These are phyloP conservation scores for Paspalum vaginatum DNA, from an alignment of 176 grass and related monocot genomes.

Conservation along the genomic window DNA sequence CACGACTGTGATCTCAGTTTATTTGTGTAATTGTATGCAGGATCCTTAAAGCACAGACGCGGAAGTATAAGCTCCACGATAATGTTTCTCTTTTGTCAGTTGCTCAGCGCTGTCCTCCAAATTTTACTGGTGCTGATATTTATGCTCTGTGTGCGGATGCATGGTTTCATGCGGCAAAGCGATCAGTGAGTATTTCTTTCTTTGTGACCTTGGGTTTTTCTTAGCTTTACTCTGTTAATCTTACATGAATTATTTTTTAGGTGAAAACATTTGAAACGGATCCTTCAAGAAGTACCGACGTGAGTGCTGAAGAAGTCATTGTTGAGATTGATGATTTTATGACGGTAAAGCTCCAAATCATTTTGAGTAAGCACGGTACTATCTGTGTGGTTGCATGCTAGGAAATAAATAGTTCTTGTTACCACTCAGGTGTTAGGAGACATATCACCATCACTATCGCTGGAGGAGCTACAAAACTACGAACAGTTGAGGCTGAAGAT, in stretches of 20 bases:
- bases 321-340: constrained; percentile 84
- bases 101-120: constrained; percentile 82
- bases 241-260: constrained; percentile 40
- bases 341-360: constrained; percentile 48
- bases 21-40: constrained; percentile 40
- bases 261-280: constrained; percentile 41
- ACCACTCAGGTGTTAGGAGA: constrained; percentile 62
- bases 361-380: constrained; percentile 14
- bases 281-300: constrained; percentile 56
- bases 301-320: constrained; percentile 53
- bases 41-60: constrained; percentile 92
- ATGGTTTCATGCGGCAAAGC: constrained; percentile 97
- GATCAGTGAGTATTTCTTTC: constrained; percentile 50
- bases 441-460: constrained; percentile 69
- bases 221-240: background rate
- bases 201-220: background rate
- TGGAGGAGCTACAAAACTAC: constrained; percentile 67
- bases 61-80: constrained; percentile 85
- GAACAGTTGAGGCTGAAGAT: constrained; percentile 67
- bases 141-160: constrained; percentile 92
- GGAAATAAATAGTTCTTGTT: constrained; percentile 14
- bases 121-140: constrained; percentile 97
- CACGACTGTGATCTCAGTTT: background rate
- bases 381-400: background rate
- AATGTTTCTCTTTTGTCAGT: constrained; percentile 83